phyloP scores from a whole-genome alignment of 23 red algal genomes.

The Cyanidium caldarium region DNA sequence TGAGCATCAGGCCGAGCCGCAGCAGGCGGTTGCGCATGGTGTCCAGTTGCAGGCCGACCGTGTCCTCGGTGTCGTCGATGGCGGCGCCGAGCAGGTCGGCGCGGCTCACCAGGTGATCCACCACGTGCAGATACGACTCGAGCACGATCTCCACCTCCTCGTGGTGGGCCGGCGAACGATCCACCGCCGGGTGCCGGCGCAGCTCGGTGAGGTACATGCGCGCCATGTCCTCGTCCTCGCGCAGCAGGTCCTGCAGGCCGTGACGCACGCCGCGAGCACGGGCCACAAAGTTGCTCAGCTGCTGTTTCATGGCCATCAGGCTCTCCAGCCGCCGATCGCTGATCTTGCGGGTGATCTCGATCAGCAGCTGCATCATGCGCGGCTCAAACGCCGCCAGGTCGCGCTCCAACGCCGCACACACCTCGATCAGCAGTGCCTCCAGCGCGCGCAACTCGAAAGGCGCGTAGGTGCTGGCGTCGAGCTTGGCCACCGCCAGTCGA shows the following conservation, averaged over 20 bases:
- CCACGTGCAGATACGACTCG: conserved; percentile 65
- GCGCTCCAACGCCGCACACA: conserved; percentile 41
- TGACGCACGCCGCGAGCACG: conserved; percentile 36
- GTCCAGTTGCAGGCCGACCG: conserved; percentile 75
- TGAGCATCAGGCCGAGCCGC: conserved; percentile 54
- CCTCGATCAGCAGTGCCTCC: conserved; percentile 65
- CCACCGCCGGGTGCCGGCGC: conserved; percentile 14
- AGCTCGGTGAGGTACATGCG: conserved; percentile 77
- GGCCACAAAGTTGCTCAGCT: conserved; percentile 39
- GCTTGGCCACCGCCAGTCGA: neutral
- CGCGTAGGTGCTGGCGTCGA: neutral
- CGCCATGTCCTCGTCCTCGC: conserved; percentile 88
- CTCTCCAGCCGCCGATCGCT: conserved; percentile 35
- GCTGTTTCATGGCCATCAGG: conserved; percentile 48
- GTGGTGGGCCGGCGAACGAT: conserved; percentile 44
- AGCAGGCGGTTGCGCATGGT: conserved; percentile 77
- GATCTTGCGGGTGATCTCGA: conserved; percentile 12
- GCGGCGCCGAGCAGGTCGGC: conserved; percentile 31
- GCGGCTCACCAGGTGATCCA: conserved; percentile 46
- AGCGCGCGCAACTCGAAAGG: conserved; percentile 79
- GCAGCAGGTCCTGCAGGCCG: conserved; percentile 44
- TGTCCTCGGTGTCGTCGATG: conserved; percentile 73
- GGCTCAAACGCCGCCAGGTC: conserved; percentile 51
- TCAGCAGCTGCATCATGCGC: conserved; percentile 23
- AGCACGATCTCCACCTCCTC: conserved; percentile 70